Conservation (phyloP, 257 asterid species). For the Forsythia suspensa region DNA sequence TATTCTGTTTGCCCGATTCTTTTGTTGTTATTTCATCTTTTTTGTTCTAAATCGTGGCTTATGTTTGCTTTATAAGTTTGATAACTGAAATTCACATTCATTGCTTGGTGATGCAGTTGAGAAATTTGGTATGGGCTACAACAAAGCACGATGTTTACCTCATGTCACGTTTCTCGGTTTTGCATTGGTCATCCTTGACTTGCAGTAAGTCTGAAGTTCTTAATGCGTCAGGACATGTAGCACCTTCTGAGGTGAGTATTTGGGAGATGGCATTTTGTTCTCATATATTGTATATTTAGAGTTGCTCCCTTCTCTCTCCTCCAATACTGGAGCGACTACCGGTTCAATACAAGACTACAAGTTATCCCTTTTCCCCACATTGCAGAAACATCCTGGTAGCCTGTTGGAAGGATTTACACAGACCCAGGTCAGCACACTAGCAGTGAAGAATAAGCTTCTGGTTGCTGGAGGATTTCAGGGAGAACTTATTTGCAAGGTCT, state of each 20-base stretch:
- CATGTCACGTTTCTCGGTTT: slow-evolving; percentile 76
- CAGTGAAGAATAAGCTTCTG: slow-evolving; percentile 80
- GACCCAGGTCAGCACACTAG: slow-evolving; percentile 93
- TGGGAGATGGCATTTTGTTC: neutral
- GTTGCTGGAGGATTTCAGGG: slow-evolving; percentile 99
- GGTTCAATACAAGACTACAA: neutral
- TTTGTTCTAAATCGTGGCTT: neutral
- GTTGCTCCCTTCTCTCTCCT: neutral
- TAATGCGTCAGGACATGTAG: slow-evolving; percentile 80
- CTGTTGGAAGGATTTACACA: slow-evolving; percentile 89
- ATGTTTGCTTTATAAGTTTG: slow-evolving; percentile 2
- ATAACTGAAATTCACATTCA: slow-evolving; percentile 17
- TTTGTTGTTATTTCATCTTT: neutral
- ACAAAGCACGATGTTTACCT: slow-evolving; percentile 90
- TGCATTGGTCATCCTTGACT: slow-evolving; percentile 84
- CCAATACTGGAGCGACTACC: neutral
- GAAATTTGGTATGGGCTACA: slow-evolving; percentile 94
- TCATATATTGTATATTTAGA: neutral
- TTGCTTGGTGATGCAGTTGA: slow-evolving; percentile 53
- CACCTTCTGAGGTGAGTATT: slow-evolving; percentile 71
- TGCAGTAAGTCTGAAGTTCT: slow-evolving; percentile 73
- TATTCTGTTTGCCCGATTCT: slow-evolving; percentile 1
- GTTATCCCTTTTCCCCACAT: slow-evolving; percentile 4
- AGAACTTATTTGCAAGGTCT: slow-evolving; percentile 89
- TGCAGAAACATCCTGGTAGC: slow-evolving; percentile 93